Evolutionary conservation across 306 rosid species (phyloP).

Genomic region (Gillenia trifoliata): DNA sequence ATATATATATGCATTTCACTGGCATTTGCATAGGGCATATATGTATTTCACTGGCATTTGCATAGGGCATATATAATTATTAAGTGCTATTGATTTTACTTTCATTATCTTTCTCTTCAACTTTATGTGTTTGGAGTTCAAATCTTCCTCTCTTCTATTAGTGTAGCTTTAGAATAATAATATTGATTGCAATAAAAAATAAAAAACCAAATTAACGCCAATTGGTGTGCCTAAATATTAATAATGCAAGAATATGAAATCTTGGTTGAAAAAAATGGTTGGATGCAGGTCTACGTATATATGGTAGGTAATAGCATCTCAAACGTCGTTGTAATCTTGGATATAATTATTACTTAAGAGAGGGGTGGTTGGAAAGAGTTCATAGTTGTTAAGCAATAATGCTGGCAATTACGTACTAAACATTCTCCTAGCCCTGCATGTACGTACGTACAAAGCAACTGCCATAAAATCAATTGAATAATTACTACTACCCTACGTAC

Average conservation of each 20-base stretch:
- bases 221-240: neutral
- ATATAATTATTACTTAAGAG: neutral
- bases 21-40: too few species aligned
- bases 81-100: neutral
- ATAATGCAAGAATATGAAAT: neutral
- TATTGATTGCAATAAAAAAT: neutral
- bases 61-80: neutral
- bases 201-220: neutral
- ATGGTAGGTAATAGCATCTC: slow-evolving; percentile 2
- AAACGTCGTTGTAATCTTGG: neutral
- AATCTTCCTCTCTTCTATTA: too few species aligned
- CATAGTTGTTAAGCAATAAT: neutral
- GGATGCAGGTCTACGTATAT: neutral
- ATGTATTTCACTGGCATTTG: too few species aligned
- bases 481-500: neutral
- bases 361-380: neutral
- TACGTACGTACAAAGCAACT: neutral
- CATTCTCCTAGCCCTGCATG: neutral
- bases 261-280: neutral
- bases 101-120: neutral
- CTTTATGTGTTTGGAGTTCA: neutral
- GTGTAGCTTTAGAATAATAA: too few species aligned
- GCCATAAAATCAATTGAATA: neutral
- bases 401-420: neutral
- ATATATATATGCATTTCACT: neutral